Percentiles rank a stretch among this genome's conserved stretches.
Conservation (phyloP, 148 eudicot genomes). For the Vaccinium corymbosum region DNA sequence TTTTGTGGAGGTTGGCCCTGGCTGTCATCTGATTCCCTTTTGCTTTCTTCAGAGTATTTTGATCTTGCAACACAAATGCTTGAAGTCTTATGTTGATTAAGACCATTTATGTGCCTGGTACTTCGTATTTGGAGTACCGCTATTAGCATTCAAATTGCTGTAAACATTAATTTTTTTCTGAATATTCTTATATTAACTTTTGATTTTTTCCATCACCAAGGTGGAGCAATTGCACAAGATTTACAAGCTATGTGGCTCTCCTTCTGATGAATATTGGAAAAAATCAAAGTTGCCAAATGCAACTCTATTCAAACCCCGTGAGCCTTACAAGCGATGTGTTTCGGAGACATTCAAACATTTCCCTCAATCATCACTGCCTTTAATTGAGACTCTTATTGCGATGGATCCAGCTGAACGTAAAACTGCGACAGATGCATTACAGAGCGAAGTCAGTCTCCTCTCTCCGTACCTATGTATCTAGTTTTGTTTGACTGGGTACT, state of each 20-base stretch:
- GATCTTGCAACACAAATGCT: not conserved
- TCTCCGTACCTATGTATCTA: not conserved
- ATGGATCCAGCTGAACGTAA: constrained; percentile 74
- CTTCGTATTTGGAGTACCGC: not conserved
- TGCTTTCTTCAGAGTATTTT: not conserved
- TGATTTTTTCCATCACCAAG: constrained; percentile 30
- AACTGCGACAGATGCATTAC: constrained; percentile 74
- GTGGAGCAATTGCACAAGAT: constrained; percentile 85
- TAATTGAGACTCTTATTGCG: constrained; percentile 76
- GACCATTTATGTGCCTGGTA: not conserved
- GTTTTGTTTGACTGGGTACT: not conserved
- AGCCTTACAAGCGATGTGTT: constrained; percentile 70
- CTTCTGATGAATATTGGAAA: constrained; percentile 90
- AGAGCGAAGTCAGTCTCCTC: constrained; percentile 51
- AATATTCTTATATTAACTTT: not conserved
- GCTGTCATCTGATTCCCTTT: not conserved
- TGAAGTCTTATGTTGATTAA: not conserved
- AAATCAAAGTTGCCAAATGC: constrained; percentile 82
- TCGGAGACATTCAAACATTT: constrained; percentile 64
- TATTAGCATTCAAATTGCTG: not conserved
- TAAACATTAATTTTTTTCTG: not conserved
- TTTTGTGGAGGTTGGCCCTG: not conserved
- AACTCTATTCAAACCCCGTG: constrained; percentile 72
- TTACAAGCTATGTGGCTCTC: constrained; percentile 81
- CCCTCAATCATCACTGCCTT: constrained; percentile 59